A percentile compares a stretch with the other conserved stretches of the same genome.
phyloP scores from a whole-genome alignment of 2,329 filamentous ascomycete species.

The Ceratocystis papillata region DNA sequence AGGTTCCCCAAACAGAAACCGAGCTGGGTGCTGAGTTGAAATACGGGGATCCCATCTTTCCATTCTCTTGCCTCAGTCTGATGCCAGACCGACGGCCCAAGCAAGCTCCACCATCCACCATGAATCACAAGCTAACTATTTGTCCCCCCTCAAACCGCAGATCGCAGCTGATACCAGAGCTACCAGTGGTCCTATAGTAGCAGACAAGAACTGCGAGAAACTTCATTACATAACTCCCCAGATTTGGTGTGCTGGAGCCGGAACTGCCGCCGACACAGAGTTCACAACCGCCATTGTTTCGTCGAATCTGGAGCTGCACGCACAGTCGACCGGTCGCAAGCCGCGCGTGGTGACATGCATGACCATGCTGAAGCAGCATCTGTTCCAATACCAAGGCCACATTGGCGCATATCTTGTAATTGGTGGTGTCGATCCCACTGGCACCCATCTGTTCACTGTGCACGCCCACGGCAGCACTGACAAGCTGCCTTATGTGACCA shows the following conservation, averaged over 20 bases:
- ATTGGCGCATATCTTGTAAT: slow-evolving; percentile 97
- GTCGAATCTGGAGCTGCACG: slow-evolving; percentile 94
- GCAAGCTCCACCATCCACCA: not conserved
- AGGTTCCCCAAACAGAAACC: slow-evolving; percentile 32
- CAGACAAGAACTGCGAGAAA: slow-evolving; percentile 99
- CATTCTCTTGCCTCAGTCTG: not conserved
- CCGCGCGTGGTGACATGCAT: slow-evolving; percentile 97
- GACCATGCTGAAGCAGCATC: slow-evolving; percentile 98
- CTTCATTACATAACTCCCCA: slow-evolving; percentile 97
- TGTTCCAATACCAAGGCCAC: slow-evolving; percentile 96
- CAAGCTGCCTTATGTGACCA: slow-evolving; percentile 98
- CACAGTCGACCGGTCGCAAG: slow-evolving; percentile 89
- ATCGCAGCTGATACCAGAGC: slow-evolving; percentile 98
- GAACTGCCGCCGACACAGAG: slow-evolving; percentile 95
- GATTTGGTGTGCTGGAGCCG: slow-evolving; percentile 98
- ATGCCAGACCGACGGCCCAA: not conserved
- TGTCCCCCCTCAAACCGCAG: slow-evolving; percentile 48
- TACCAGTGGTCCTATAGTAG: slow-evolving; percentile 93
- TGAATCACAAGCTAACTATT: slow-evolving; percentile 16
- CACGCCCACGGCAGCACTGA: slow-evolving; percentile 97
- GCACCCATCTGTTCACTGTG: slow-evolving; percentile 90
- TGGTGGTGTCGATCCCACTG: slow-evolving; percentile 90
- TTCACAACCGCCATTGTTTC: slow-evolving; percentile 98
- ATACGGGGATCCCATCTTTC: too few relatives aligned
- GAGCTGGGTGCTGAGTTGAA: not conserved